Conservation (phyloP, 2,329 filamentous ascomycete species). For the Neofusicoccum laricinum region DNA sequence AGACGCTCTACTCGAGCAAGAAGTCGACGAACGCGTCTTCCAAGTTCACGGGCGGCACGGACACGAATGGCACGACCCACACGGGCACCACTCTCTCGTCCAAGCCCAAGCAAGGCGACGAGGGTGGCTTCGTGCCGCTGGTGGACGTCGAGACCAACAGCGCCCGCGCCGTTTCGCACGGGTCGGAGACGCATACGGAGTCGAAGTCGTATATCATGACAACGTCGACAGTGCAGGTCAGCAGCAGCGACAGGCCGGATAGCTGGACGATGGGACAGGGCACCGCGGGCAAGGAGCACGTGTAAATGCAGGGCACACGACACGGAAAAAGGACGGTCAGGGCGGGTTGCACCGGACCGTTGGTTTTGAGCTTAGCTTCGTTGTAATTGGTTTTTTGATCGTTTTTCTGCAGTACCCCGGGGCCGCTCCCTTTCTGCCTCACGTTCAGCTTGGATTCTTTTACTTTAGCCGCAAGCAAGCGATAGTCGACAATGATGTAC, state of each 20-base stretch:
- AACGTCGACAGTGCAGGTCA: conserved; percentile 11
- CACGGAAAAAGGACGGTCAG: neutral
- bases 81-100: conserved; percentile 16
- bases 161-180: conserved; percentile 6
- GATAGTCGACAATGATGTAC: neutral
- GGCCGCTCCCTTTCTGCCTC: neutral
- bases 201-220: conserved; percentile 16
- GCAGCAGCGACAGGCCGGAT: conserved; percentile 7
- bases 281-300: conserved; percentile 18
- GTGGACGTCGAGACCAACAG: conserved; percentile 22
- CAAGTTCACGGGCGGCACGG: neutral
- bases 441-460: neutral
- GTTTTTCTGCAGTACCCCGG: conserved; percentile 4
- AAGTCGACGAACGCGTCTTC: neutral
- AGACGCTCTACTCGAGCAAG: neutral
- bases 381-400: conserved; percentile 9
- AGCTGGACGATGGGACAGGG: conserved; percentile 19
- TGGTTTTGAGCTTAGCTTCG: neutral
- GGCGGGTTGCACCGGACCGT: neutral
- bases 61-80: neutral
- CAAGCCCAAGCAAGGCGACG: conserved; percentile 22
- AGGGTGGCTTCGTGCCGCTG: conserved; percentile 23
- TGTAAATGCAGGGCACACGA: conserved; percentile 6
- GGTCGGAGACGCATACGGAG: conserved; percentile 7
- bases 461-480: neutral